These are phyloP conservation scores for Calocybe gambosa DNA, from an alignment of 1,284 basidiomycete genomes.

Conservation along the genomic window DNA sequence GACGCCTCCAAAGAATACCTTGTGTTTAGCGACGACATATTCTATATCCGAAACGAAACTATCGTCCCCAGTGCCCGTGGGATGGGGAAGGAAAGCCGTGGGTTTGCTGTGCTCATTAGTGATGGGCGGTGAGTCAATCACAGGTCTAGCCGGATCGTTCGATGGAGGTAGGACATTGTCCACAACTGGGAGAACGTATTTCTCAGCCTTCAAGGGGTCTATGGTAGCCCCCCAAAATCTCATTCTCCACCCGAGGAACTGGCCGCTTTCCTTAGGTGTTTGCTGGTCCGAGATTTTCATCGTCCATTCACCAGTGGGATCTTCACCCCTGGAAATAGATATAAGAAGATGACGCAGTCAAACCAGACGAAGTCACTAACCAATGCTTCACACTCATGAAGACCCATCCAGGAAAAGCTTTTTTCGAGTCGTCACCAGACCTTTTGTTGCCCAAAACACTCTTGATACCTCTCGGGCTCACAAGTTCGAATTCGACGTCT, in stretches of 20 bases:
- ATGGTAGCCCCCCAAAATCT: slow-evolving; percentile 89
- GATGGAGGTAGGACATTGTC: slow-evolving; percentile 53
- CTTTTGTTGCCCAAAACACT: slow-evolving; percentile 80
- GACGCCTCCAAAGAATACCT: slow-evolving; percentile 77
- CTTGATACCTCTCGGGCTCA: slow-evolving; percentile 82
- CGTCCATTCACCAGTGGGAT: slow-evolving; percentile 87
- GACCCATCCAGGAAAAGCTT: slow-evolving; percentile 89
- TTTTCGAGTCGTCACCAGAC: slow-evolving; percentile 57
- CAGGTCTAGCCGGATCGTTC: slow-evolving; percentile 27
- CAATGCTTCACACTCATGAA: slow-evolving; percentile 99
- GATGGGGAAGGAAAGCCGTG: slow-evolving; percentile 77
- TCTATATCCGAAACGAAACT: slow-evolving; percentile 80
- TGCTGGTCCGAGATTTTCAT: slow-evolving; percentile 78
- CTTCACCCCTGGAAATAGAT: slow-evolving; percentile 70
- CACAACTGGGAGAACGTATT: slow-evolving; percentile 55
- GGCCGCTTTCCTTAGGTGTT: slow-evolving; percentile 56
- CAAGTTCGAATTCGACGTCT: slow-evolving; percentile 88
- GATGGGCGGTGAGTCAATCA: slow-evolving; percentile 33
- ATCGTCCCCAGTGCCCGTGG: slow-evolving; percentile 43
- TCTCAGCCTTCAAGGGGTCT: slow-evolving; percentile 63
- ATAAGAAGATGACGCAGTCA: neutral
- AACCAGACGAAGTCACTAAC: slow-evolving; percentile 40
- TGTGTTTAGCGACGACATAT: slow-evolving; percentile 64
- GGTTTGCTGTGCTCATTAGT: slow-evolving; percentile 76
- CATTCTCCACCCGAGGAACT: slow-evolving; percentile 89